These are phyloP conservation scores for Phaeoacremonium minimum DNA, from an alignment of 2,329 filamentous ascomycete species.

Conservation along the genomic window DNA sequence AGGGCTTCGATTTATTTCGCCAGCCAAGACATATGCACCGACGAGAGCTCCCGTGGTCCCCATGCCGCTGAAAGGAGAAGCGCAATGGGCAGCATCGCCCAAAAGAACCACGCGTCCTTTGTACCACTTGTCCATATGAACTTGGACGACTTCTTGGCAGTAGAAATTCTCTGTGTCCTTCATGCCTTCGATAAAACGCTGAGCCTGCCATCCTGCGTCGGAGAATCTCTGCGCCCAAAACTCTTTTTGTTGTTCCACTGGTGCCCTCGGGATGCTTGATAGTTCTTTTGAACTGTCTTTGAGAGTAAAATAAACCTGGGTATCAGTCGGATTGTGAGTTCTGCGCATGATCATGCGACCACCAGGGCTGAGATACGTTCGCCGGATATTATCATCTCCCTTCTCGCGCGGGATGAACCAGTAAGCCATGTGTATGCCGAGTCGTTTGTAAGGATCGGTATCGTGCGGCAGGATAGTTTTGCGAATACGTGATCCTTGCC, in stretches of 20 bases:
- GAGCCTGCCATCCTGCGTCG: constrained; percentile 29
- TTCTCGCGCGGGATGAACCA: too few relatives aligned
- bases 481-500: constrained; percentile 43
- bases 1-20: constrained; percentile 14
- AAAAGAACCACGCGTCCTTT: constrained; percentile 4
- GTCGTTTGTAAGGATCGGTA: too few relatives aligned
- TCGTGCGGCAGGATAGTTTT: too few relatives aligned
- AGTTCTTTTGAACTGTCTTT: too few relatives aligned
- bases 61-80: constrained; percentile 22
- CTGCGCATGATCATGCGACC: too few relatives aligned
- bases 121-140: constrained; percentile 22
- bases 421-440: too few relatives aligned
- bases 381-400: too few relatives aligned
- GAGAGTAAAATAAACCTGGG: too few relatives aligned
- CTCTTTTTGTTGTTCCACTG: constrained; percentile 18
- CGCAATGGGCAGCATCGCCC: constrained; percentile 19
- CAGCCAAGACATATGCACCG: constrained; percentile 31
- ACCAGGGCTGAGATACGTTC: too few relatives aligned
- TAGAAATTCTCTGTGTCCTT: constrained; percentile 35
- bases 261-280: too few relatives aligned
- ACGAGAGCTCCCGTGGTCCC: constrained; percentile 27
- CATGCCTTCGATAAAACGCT: constrained; percentile 31
- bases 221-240: constrained; percentile 21
- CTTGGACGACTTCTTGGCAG: constrained; percentile 31
- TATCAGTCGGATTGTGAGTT: too few relatives aligned